Base-by-base conservation (phyloP, 331 rosid species). In the Dryas integrifolia region DNA sequence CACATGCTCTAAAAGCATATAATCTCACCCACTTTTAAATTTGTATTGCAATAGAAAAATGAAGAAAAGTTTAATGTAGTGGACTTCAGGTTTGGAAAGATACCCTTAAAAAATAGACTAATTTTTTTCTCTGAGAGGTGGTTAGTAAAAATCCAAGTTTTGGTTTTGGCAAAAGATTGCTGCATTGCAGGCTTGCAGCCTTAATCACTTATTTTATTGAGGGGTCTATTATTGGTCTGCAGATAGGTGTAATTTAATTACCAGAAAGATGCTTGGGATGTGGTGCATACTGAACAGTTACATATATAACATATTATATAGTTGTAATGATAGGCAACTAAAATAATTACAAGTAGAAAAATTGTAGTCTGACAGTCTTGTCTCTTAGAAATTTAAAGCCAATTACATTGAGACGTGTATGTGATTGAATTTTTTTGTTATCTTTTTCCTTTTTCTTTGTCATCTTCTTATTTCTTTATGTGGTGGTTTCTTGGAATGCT, bases 81-180 rank as follows among this genome's bases (percentile, higher is more conserved):
- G 97, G 98, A 86, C 44, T 90, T 88, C 90, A 74, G 88, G 98
- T 88, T 90, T 77, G 89, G 84, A 90, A 92, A 85, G 98, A 87
- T 84, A 76, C 89, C 70, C 70, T 63, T 39, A 78, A 77, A 49
- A 80, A 82, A 74, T 41, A 51, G 24, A 72, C 62, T 72, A 72
- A 76, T 81, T 43, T 63, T 80, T 77, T 69, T 73, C 30, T n/a
- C 6, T 56, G 7, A 80, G 74, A 77, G 78, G 83, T 74, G 87
- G 88, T 84, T 85, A 85, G 87, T 84, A 87, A 86, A 92, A 86
- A 84, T 77, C 92, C 89, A 84, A 73, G 82, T 72, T 62, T 74
- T 38, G 91, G 87, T 82, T 79, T 82, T 80, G 72, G 78, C 75
- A 81, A 86, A 83, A 83, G 81, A 85, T 83, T 83, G 84, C 40